These are phyloP conservation scores for Ophiostoma sp. DNA, from an alignment of 2,329 filamentous ascomycete genomes.

Conservation along the genomic window DNA sequence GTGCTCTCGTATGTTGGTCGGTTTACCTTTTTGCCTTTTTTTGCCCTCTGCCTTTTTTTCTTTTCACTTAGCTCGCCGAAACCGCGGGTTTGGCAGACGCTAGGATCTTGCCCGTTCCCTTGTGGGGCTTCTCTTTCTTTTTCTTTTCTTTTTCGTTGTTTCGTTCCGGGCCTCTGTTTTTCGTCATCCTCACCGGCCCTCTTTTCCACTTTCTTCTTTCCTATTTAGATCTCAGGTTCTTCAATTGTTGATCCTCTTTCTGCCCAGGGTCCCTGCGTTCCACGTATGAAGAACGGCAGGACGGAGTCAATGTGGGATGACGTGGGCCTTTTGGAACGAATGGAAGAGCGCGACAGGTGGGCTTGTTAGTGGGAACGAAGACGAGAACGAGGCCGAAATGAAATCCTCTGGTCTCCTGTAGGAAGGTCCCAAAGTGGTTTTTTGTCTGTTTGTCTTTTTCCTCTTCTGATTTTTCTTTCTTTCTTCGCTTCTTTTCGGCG, in stretches of 20 bases:
- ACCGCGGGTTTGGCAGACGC: constrained; percentile 13
- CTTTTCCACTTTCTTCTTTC: not conserved
- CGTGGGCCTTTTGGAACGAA: constrained; percentile 23
- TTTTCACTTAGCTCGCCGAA: constrained; percentile 9
- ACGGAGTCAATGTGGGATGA: constrained; percentile 14
- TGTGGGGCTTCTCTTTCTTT: not conserved
- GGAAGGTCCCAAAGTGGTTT: not conserved
- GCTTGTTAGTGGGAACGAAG: not conserved
- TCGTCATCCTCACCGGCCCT: not conserved
- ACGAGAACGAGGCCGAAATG: constrained; percentile 9
- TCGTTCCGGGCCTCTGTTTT: not conserved
- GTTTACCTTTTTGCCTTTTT: not conserved
- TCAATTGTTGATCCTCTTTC: not conserved
- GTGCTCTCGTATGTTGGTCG: not conserved
- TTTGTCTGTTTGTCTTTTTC: not conserved
- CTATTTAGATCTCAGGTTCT: not conserved
- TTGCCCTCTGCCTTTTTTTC: not conserved
- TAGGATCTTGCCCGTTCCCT: constrained; percentile 20
- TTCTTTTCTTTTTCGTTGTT: not conserved
- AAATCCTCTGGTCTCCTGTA: not conserved
- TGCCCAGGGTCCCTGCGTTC: not conserved
- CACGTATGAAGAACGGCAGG: not conserved
- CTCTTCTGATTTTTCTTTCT: not conserved
- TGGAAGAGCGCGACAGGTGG: not conserved
- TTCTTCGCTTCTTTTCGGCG: not conserved